phyloP scores from a whole-genome alignment of 2,329 filamentous ascomycete species.

The Beauveria pseudobassiana region DNA sequence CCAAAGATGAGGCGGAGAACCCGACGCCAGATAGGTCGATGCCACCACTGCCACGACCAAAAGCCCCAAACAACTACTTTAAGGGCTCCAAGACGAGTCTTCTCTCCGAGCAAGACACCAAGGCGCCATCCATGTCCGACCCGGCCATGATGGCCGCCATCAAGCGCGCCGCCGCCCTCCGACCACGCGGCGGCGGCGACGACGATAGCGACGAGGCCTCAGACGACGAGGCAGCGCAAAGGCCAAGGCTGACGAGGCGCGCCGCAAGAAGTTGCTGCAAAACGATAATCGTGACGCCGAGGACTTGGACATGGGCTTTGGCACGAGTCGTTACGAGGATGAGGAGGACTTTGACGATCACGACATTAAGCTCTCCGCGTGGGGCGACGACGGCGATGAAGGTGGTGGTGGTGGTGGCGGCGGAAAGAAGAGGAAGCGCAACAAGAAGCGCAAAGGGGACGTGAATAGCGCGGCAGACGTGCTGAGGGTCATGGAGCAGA shows the following conservation, averaged over 20 bases:
- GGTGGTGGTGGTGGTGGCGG: slow-evolving; percentile 32
- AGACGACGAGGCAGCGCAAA: slow-evolving; percentile 29
- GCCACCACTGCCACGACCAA: slow-evolving; percentile 38
- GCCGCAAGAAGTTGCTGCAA: slow-evolving; percentile 66
- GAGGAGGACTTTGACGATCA: slow-evolving; percentile 71
- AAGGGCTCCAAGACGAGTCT: slow-evolving; percentile 48
- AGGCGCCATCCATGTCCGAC: slow-evolving; percentile 56
- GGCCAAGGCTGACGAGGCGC: slow-evolving; percentile 53
- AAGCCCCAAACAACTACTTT: slow-evolving; percentile 53
- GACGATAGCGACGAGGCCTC: slow-evolving; percentile 25
- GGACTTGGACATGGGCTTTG: slow-evolving; percentile 93
- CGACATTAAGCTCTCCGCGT: slow-evolving; percentile 61
- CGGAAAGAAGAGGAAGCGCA: slow-evolving; percentile 58
- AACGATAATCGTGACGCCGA: slow-evolving; percentile 72
- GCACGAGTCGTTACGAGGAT: slow-evolving; percentile 78
- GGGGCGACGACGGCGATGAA: slow-evolving; percentile 44
- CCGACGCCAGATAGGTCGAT: slow-evolving; percentile 26
- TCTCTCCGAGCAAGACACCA: slow-evolving; percentile 43
- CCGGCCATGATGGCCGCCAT: slow-evolving; percentile 76
- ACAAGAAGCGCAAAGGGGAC: slow-evolving; percentile 72
- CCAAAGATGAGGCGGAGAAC: slow-evolving; percentile 17
- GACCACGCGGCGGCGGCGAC: slow-evolving; percentile 35
- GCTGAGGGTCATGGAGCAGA: slow-evolving; percentile 64
- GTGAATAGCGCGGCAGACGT: slow-evolving; percentile 75
- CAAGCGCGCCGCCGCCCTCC: slow-evolving; percentile 69